A percentile compares a stretch with the other conserved stretches of the same genome.
phyloP scores from a whole-genome alignment of 768 basidiomycete species.

The Hydnomerulius pinastri region DNA sequence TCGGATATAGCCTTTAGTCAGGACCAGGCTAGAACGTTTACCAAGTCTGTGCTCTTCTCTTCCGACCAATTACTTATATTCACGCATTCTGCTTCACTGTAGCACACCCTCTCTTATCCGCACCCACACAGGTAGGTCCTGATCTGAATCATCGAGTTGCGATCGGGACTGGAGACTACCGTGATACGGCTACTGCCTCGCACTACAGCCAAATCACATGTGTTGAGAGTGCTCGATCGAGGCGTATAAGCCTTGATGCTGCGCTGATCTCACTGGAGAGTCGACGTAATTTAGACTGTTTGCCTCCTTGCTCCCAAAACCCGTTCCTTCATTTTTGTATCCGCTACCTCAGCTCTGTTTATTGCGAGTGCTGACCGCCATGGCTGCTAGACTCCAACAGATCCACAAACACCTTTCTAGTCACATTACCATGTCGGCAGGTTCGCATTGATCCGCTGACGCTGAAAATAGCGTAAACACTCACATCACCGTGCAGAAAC shows the following conservation, averaged over 20 bases:
- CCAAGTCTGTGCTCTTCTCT: neutral
- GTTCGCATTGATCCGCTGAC: conserved; percentile 38
- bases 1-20: neutral
- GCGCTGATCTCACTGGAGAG: neutral
- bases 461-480: neutral
- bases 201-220: conserved; percentile 2
- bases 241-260: neutral
- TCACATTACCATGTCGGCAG: conserved; percentile 50
- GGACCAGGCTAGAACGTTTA: too few species aligned
- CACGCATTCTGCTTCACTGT: neutral
- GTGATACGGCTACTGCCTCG: neutral
- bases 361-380: conserved; percentile 27
- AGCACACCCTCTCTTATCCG: neutral
- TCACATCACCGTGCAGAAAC: conserved; percentile 47
- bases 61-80: neutral
- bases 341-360: neutral
- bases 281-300: neutral
- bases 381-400: conserved; percentile 64
- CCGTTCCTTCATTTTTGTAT: neutral
- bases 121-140: neutral
- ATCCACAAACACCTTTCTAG: conserved; percentile 53
- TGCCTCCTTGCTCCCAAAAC: neutral
- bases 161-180: neutral
- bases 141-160: neutral
- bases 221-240: neutral